Conservation (phyloP, 371 early-diverging fungal species). For the Rhizopus delemar region DNA sequence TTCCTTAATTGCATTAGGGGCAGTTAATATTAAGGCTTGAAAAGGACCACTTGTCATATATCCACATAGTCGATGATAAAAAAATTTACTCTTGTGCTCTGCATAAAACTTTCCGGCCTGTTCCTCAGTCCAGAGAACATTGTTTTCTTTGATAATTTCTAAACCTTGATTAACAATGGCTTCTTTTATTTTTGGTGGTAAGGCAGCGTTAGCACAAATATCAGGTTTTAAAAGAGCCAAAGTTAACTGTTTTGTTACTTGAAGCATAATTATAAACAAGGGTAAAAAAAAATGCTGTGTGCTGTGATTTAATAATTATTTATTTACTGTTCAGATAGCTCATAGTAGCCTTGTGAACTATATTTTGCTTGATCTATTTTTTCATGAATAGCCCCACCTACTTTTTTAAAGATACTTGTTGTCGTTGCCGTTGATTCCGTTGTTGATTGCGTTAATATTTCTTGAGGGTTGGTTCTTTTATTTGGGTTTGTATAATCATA, state of each 20-base stretch:
- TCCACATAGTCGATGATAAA: constrained; percentile 67
- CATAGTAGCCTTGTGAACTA: constrained; percentile 21
- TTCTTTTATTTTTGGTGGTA: constrained; percentile 39
- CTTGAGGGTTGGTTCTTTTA: not conserved
- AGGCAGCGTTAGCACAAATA: constrained; percentile 62
- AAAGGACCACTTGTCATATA: constrained; percentile 75
- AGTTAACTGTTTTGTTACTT: constrained; percentile 50
- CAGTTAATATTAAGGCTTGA: constrained; percentile 56
- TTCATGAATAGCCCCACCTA: constrained; percentile 14
- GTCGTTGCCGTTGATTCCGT: not conserved
- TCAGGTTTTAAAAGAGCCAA: constrained; percentile 81
- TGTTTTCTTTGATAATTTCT: constrained; percentile 44
- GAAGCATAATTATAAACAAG: not conserved
- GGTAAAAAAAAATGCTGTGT: constrained; percentile 5
- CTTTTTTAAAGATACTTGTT: constrained; percentile 7
- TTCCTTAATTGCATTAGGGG: constrained; percentile 62
- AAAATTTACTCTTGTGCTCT: constrained; percentile 68
- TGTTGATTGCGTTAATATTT: not conserved
- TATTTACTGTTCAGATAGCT: constrained; percentile 6
- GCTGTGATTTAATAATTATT: no score
- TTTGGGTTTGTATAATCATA: constrained; percentile 61
- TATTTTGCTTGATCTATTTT: constrained; percentile 26
- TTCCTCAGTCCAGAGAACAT: constrained; percentile 60
- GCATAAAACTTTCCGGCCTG: constrained; percentile 68
- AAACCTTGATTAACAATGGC: constrained; percentile 51